A percentile compares a stretch with the other conserved stretches of the same genome.
Conservation (phyloP, 257 asterid species). For the Lantana camara region DNA sequence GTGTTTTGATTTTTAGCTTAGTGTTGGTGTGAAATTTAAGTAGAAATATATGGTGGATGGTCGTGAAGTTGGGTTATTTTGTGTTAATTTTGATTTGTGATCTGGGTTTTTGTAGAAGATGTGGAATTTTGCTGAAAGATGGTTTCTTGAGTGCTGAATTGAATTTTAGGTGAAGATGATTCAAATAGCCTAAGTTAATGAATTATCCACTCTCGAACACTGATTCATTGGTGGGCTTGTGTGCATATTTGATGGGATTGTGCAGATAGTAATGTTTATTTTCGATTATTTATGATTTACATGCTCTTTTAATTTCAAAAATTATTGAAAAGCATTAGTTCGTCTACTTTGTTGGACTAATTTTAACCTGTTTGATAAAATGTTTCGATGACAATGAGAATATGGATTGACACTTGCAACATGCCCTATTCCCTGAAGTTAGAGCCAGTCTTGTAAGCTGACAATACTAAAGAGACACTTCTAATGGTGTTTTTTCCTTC, state of each 20-base stretch:
- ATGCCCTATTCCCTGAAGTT: no score
- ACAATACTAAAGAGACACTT: no score
- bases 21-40: slow-evolving; percentile 7
- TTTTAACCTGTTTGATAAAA: no score
- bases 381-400: no score
- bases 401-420: no score
- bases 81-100: slow-evolving; percentile 16
- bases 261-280: background rate
- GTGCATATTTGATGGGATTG: background rate
- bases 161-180: slow-evolving; percentile 2
- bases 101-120: slow-evolving; percentile 21
- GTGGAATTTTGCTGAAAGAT: slow-evolving; percentile 2
- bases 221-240: background rate
- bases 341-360: no score
- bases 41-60: background rate
- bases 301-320: background rate
- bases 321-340: slow-evolving; percentile 6
- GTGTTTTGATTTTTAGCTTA: slow-evolving; percentile 18
- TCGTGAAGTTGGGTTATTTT: background rate
- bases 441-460: no score
- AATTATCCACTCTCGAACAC: slow-evolving; percentile 16
- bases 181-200: background rate
- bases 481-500: no score
- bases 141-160: slow-evolving; percentile 15
- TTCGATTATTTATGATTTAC: background rate